Percentiles rank a stretch among this genome's conserved stretches.
These are phyloP conservation scores for Candida pseudofarinosa DNA, from an alignment of 805 yeast species.

Conservation along the genomic window DNA sequence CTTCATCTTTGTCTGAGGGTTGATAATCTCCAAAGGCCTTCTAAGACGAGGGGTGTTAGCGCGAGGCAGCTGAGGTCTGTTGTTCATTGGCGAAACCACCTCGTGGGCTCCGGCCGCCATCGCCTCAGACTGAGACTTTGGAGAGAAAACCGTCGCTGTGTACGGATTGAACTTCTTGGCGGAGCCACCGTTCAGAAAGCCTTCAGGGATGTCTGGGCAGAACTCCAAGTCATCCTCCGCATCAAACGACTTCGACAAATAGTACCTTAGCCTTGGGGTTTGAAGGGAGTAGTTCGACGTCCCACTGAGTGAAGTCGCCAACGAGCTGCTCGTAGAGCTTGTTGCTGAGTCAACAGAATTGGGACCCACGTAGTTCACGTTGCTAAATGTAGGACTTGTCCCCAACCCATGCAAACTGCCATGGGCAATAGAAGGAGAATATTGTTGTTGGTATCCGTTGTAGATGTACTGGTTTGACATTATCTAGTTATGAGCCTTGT, in stretches of 20 bases:
- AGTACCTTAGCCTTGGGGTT: conserved; percentile 50
- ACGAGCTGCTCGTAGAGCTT: conserved; percentile 7
- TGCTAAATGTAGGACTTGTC: conserved; percentile 29
- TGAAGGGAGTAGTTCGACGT: conserved; percentile 35
- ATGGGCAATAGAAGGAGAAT: conserved; percentile 27
- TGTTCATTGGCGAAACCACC: conserved; percentile 7
- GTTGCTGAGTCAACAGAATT: conserved; percentile 16
- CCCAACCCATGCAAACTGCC: conserved; percentile 15
- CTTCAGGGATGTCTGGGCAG: conserved; percentile 55
- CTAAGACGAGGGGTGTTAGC: conserved; percentile 54
- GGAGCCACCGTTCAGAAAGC: conserved; percentile 15
- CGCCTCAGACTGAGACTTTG: conserved; percentile 20
- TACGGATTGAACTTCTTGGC: conserved; percentile 62
- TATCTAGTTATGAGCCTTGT: background rate
- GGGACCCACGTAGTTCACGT: conserved; percentile 20
- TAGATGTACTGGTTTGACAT: conserved; percentile 37
- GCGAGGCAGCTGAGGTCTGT: conserved; percentile 32
- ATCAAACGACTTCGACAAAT: conserved; percentile 58
- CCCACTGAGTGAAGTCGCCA: conserved; percentile 6
- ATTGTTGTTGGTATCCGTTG: conserved; percentile 26
- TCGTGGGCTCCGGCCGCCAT: conserved; percentile 25
- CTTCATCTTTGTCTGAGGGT: conserved; percentile 58
- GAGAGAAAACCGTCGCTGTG: conserved; percentile 60
- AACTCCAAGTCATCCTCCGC: conserved; percentile 61
- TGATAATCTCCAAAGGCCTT: conserved; percentile 58